Conservation (phyloP, 345 rosid species). For the Kernera saxatilis region DNA sequence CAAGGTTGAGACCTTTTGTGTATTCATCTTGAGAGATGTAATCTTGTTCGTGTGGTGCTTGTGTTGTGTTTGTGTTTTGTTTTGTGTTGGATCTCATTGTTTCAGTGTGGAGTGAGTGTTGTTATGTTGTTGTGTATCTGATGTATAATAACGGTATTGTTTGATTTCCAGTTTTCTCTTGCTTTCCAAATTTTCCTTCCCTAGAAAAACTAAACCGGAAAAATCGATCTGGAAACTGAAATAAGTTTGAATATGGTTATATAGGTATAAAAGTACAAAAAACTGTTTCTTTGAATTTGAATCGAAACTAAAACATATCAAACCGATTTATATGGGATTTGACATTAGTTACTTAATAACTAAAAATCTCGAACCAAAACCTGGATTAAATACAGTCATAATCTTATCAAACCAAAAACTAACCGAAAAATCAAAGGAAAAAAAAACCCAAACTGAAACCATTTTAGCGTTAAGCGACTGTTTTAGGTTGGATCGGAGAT, state of each 20-base stretch:
- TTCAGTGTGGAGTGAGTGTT: slow-evolving; percentile 5
- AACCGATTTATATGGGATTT: neutral
- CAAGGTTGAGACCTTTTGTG: slow-evolving; percentile 3
- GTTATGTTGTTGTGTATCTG: neutral
- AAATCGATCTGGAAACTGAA: neutral
- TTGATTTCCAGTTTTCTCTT: neutral
- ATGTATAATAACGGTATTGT: neutral
- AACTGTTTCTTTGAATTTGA: too few relatives aligned
- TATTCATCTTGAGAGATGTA: slow-evolving; percentile 12
- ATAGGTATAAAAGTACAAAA: too few relatives aligned
- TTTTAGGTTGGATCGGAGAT: neutral
- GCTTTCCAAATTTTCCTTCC: neutral
- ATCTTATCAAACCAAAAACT: neutral
- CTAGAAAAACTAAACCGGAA: neutral
- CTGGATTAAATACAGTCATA: neutral
- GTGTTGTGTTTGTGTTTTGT: neutral
- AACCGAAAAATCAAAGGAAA: slow-evolving; percentile 7
- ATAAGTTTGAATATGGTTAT: neutral
- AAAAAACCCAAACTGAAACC: neutral
- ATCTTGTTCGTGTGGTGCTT: neutral
- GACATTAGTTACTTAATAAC: neutral
- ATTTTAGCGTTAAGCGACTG: neutral
- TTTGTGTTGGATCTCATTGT: neutral
- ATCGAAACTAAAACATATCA: neutral
- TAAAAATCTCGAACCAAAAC: neutral